phyloP scores from a whole-genome alignment of 352 stramenopile species.

The Globisporangium echinulatum region DNA sequence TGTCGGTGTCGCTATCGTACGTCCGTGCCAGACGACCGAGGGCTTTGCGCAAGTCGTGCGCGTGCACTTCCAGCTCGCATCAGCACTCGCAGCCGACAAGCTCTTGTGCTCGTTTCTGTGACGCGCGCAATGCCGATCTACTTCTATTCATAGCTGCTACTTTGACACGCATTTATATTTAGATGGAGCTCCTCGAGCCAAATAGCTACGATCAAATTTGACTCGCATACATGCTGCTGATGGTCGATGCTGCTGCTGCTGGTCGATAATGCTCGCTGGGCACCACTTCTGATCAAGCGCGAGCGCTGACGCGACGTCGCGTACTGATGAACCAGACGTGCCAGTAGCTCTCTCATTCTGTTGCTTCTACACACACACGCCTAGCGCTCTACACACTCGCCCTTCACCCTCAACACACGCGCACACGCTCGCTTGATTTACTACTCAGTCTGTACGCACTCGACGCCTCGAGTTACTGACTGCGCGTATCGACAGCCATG shows the following conservation, averaged over 20 bases:
- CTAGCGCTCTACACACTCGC: neutral
- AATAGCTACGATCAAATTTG: too few species aligned
- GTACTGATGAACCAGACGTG: constrained; percentile 6
- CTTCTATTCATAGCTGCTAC: too few species aligned
- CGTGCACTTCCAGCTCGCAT: constrained; percentile 54
- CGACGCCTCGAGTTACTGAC: neutral
- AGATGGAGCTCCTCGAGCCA: too few species aligned
- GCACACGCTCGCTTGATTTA: neutral
- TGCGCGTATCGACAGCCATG: constrained; percentile 31
- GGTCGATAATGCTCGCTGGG: neutral
- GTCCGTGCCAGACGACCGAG: constrained; percentile 38
- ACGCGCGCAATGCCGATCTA: too few species aligned
- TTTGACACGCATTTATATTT: too few species aligned
- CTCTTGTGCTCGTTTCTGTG: constrained; percentile 63
- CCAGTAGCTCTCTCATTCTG: neutral
- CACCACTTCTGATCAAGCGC: constrained; percentile 2
- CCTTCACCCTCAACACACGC: neutral
- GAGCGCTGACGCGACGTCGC: neutral
- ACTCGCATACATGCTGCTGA: neutral
- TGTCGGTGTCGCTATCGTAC: too few species aligned
- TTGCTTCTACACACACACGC: neutral
- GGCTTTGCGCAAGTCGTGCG: constrained; percentile 70
- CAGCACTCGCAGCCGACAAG: constrained; percentile 26
- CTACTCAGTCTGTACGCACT: neutral
- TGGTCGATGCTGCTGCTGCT: neutral